A percentile compares a stretch with the other conserved stretches of the same genome.
phyloP scores from a whole-genome alignment of 2,329 filamentous ascomycete species.

The Fusarium scirpi region DNA sequence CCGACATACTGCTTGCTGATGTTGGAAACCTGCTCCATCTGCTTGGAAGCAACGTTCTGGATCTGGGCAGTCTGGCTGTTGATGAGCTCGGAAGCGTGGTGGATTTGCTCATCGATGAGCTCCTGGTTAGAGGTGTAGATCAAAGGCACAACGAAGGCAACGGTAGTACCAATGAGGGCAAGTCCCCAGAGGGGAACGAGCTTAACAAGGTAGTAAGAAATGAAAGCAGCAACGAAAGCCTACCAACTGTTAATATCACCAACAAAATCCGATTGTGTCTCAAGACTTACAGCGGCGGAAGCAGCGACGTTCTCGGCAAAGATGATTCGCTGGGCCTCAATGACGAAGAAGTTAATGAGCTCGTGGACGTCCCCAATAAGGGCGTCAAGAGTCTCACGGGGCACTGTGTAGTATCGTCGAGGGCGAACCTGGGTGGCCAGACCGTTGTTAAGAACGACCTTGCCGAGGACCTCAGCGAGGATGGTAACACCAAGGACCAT shows the following conservation, averaged over 20 bases:
- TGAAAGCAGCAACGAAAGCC: constrained; percentile 70
- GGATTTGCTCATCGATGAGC: constrained; percentile 73
- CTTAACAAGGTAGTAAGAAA: constrained; percentile 77
- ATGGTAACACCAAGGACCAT: constrained; percentile 71
- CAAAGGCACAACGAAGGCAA: constrained; percentile 72
- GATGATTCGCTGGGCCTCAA: constrained; percentile 75
- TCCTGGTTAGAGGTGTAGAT: constrained; percentile 77
- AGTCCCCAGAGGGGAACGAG: constrained; percentile 78
- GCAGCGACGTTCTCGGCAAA: constrained; percentile 75
- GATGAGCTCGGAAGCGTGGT: constrained; percentile 68
- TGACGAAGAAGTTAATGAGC: constrained; percentile 78
- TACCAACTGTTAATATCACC: constrained; percentile 49
- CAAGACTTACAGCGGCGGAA: constrained; percentile 67
- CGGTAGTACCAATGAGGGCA: constrained; percentile 68
- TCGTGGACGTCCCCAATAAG: constrained; percentile 74
- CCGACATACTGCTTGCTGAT: constrained; percentile 76
- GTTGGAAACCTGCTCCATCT: constrained; percentile 71
- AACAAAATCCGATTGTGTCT: constrained; percentile 2
- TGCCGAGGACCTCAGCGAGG: constrained; percentile 70
- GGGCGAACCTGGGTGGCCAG: constrained; percentile 75
- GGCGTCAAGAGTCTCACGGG: constrained; percentile 70
- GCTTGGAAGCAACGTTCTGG: constrained; percentile 70
- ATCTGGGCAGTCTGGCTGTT: constrained; percentile 73
- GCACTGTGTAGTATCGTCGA: constrained; percentile 74
- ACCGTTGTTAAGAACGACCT: constrained; percentile 70